These are phyloP conservation scores for Kwoniella dendrophila DNA, from an alignment of 768 basidiomycete genomes.

Conservation along the genomic window DNA sequence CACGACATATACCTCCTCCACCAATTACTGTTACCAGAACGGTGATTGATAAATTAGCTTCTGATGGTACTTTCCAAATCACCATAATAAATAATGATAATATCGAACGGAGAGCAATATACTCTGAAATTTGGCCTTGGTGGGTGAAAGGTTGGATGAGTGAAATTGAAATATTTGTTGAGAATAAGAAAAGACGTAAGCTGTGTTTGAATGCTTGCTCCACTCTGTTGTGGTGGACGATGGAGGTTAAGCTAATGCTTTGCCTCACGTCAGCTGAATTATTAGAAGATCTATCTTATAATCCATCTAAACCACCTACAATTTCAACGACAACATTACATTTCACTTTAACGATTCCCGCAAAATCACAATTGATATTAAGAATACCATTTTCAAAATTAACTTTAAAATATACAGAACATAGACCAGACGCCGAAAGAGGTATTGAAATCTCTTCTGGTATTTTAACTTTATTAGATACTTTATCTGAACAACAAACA, in stretches of 20 bases:
- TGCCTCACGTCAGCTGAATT: slow-evolving; percentile 63
- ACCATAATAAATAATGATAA: slow-evolving; percentile 66
- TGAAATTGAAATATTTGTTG: slow-evolving; percentile 66
- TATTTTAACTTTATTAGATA: slow-evolving; percentile 59
- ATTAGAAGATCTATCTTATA: slow-evolving; percentile 68
- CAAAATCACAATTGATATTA: slow-evolving; percentile 66
- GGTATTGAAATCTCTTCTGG: slow-evolving; percentile 93
- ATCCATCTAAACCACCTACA: slow-evolving; percentile 66
- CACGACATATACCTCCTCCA: slow-evolving; percentile 58
- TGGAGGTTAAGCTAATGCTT: not conserved
- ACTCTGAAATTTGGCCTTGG: slow-evolving; percentile 93
- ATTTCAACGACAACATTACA: slow-evolving; percentile 75
- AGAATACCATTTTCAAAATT: slow-evolving; percentile 76
- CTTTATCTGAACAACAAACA: slow-evolving; percentile 36
- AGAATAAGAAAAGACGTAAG: slow-evolving; percentile 28
- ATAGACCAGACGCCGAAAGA: slow-evolving; percentile 90
- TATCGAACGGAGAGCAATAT: slow-evolving; percentile 62
- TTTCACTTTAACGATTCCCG: slow-evolving; percentile 69
- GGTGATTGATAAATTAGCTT: slow-evolving; percentile 73
- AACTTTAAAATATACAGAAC: slow-evolving; percentile 90
- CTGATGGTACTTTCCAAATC: slow-evolving; percentile 71
- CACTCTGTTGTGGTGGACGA: not conserved
- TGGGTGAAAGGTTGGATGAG: slow-evolving; percentile 84
- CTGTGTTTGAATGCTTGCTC: not conserved
- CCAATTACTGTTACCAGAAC: slow-evolving; percentile 70